These are phyloP conservation scores for Pythium oligandrum DNA, from an alignment of 352 stramenopile species.

Conservation along the genomic window DNA sequence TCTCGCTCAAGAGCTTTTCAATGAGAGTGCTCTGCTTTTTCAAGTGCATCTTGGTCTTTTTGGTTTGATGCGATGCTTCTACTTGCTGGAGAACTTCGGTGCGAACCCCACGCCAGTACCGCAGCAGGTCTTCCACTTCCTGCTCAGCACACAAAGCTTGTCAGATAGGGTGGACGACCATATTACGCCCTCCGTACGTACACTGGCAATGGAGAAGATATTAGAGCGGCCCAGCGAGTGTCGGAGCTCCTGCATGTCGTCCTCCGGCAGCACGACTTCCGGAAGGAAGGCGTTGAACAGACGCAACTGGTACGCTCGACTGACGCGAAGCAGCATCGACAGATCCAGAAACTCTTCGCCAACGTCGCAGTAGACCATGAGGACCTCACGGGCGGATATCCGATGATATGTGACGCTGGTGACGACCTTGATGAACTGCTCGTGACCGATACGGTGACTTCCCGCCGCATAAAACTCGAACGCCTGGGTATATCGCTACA, in stretches of 20 bases:
- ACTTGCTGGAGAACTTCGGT: slow-evolving; percentile 47
- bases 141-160: not conserved
- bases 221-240: slow-evolving; percentile 47
- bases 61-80: slow-evolving; percentile 56
- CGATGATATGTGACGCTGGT: slow-evolving; percentile 46
- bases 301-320: slow-evolving; percentile 50
- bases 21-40: slow-evolving; percentile 52
- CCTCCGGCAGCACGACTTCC: slow-evolving; percentile 41
- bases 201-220: slow-evolving; percentile 34
- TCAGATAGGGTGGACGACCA: no score
- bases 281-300: slow-evolving; percentile 45
- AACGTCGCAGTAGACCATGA: slow-evolving; percentile 60
- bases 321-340: slow-evolving; percentile 49
- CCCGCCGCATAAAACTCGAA: slow-evolving; percentile 38
- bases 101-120: slow-evolving; percentile 54
- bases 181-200: no score
- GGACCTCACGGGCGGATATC: slow-evolving; percentile 44
- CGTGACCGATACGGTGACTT: slow-evolving; percentile 48
- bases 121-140: slow-evolving; percentile 61
- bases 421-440: slow-evolving; percentile 73
- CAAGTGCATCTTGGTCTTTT: slow-evolving; percentile 48
- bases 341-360: slow-evolving; percentile 56
- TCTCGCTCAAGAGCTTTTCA: slow-evolving; percentile 40
- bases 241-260: slow-evolving; percentile 42
- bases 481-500: slow-evolving; percentile 44